These are phyloP conservation scores for Phyllosticta citribraziliensis DNA, from an alignment of 2,329 filamentous ascomycete species.

Conservation along the genomic window DNA sequence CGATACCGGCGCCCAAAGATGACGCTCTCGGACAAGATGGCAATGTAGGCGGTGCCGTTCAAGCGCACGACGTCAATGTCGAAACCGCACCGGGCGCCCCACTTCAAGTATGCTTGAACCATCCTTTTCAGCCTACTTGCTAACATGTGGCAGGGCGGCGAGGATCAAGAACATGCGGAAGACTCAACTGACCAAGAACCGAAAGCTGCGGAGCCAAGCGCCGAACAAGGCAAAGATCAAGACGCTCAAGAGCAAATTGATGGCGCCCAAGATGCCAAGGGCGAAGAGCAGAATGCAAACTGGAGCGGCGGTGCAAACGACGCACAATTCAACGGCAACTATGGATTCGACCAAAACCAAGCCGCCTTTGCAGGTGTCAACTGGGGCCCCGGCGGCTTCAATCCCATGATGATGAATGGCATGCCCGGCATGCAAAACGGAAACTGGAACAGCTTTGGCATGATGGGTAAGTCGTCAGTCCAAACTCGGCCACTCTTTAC, in stretches of 20 bases:
- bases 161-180: neutral
- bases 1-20: neutral
- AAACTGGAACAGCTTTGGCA: constrained; percentile 73
- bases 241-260: constrained; percentile 12
- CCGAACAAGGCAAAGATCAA: constrained; percentile 4
- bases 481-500: constrained; percentile 17
- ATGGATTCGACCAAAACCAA: constrained; percentile 34
- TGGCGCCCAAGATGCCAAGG: constrained; percentile 12
- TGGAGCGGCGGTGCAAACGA: constrained; percentile 12
- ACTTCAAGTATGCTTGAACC: neutral
- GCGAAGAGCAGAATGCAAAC: constrained; percentile 16
- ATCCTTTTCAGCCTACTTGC: neutral
- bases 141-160: neutral
- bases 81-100: neutral
- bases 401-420: constrained; percentile 53
- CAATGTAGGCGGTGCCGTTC: neutral
- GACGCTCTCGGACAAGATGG: neutral
- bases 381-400: constrained; percentile 57
- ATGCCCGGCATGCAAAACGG: constrained; percentile 35
- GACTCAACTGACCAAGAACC: neutral
- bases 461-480: constrained; percentile 66
- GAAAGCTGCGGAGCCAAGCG: neutral
- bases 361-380: constrained; percentile 49
- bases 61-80: neutral
- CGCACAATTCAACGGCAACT: constrained; percentile 25